Evolutionary conservation across 805 yeast species (phyloP).

Genomic region (Saccharomycopsis microspora): DNA sequence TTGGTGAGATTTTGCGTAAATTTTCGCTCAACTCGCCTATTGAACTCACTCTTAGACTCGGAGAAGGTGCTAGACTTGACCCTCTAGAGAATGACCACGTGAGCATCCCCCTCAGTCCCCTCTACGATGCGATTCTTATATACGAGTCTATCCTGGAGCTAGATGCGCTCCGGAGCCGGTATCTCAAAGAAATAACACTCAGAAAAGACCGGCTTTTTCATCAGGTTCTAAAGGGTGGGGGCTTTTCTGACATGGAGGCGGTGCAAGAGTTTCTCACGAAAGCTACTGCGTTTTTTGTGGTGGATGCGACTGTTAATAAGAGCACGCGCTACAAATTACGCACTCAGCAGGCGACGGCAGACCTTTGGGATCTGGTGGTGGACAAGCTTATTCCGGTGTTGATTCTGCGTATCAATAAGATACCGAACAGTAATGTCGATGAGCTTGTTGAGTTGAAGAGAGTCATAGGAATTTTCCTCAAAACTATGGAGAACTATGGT

Average conservation of each 20-base stretch:
- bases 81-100: slow-evolving; percentile 36
- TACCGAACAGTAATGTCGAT: slow-evolving; percentile 31
- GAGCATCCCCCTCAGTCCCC: slow-evolving; percentile 51
- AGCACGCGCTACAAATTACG: slow-evolving; percentile 53
- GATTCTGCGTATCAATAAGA: slow-evolving; percentile 2
- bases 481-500: slow-evolving; percentile 64
- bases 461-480: slow-evolving; percentile 57
- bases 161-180: slow-evolving; percentile 48
- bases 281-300: slow-evolving; percentile 64
- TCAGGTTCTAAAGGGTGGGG: slow-evolving; percentile 38
- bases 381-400: slow-evolving; percentile 51
- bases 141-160: slow-evolving; percentile 61
- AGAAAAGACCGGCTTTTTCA: slow-evolving; percentile 63
- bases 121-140: slow-evolving; percentile 76
- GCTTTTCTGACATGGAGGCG: slow-evolving; percentile 29
- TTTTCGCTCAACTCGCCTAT: slow-evolving; percentile 80
- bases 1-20: slow-evolving; percentile 32
- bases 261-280: slow-evolving; percentile 47
- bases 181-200: slow-evolving; percentile 59
- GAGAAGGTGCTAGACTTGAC: slow-evolving; percentile 36
- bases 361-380: slow-evolving; percentile 64
- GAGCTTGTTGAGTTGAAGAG: slow-evolving; percentile 46
- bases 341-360: slow-evolving; percentile 44
- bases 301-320: slow-evolving; percentile 58
- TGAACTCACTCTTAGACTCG: slow-evolving; percentile 56